Base-by-base conservation (phyloP, 139 green algal genomes). In the Penium margaritaceum region DNA sequence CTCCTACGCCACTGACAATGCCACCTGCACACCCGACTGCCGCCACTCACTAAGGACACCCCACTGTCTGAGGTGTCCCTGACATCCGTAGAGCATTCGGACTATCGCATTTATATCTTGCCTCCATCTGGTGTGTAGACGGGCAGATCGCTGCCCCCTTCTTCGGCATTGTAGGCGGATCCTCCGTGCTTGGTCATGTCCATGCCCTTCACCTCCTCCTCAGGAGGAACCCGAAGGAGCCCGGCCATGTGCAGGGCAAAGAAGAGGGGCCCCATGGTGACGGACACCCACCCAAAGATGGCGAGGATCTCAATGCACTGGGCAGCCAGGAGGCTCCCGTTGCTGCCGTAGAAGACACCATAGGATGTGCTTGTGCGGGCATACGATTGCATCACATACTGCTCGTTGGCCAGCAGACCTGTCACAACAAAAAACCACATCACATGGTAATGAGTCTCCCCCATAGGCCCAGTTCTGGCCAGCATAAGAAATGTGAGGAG, bases 251-350 rank as follows among this genome's bases (percentile, higher is more conserved):
- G 86, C 63, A 95, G 79, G 17, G 73, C 37, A 47, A 84, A 84
- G 87, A 95, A 92, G 63, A 93, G 76, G 62, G 81, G 75, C 33
- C 67, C 72, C 70, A 85, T 85, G 43, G 58, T 67, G 33, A 63
- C 79, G 47, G 82, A 36, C 37, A 85, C 75, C 90, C 89, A 95
- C 15, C 33, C 75, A 43, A 71, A 47, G 47, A 93, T 89, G 32
- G 77, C 69, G 27, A 92, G 38, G 12, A 90, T 70, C 53, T 82
- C 85, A 12, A 92, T 62, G 29, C 92, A 62, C 67, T 87, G 74
- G 17, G 24, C 36, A 5, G 43, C 84, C 6, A 88, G 58, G 27
- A 87, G 67, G 83, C 67, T 72, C 34, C 68, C 68, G 30, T 32
- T 32, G 36, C 74, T 67, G 17, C 83, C 81, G 21, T 77, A 72